A percentile compares a stretch with the other conserved stretches of the same genome.
Conservation (phyloP, 83 land plant species). For the Picea abies region DNA sequence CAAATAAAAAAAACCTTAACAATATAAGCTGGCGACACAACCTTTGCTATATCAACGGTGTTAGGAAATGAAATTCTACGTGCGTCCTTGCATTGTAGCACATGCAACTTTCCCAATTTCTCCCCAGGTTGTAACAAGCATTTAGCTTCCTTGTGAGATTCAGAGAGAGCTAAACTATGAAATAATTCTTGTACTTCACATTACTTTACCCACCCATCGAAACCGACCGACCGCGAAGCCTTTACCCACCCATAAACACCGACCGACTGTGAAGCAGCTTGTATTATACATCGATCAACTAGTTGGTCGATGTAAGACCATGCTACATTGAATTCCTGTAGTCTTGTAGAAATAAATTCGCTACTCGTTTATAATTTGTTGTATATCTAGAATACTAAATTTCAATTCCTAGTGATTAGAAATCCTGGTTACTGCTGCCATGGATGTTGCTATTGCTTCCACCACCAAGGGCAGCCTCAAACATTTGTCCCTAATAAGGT, state of each 20-base stretch:
- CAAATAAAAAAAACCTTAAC: too few relatives aligned
- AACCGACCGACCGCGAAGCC: too few relatives aligned
- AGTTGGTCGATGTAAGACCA: neutral
- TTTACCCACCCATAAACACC: too few relatives aligned
- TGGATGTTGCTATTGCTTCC: neutral
- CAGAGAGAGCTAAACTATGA: slow-evolving; percentile 1
- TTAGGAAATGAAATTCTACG: neutral
- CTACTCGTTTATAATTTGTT: neutral
- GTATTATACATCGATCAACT: neutral
- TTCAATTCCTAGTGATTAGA: neutral
- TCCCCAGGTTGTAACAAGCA: neutral
- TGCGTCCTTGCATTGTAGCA: neutral
- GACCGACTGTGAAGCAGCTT: too few relatives aligned
- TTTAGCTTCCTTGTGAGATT: neutral
- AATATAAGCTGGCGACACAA: too few relatives aligned
- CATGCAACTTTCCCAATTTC: neutral
- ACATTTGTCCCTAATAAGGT: neutral
- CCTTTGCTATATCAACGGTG: too few relatives aligned
- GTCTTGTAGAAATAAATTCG: neutral
- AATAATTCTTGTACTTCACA: neutral
- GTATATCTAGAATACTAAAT: neutral
- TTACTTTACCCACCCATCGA: neutral
- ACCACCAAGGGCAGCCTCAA: neutral
- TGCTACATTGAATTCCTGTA: neutral
- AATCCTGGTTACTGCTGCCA: neutral